These are phyloP conservation scores for Saccharomycodes ludwigii DNA, from an alignment of 805 yeast species.

Conservation along the genomic window DNA sequence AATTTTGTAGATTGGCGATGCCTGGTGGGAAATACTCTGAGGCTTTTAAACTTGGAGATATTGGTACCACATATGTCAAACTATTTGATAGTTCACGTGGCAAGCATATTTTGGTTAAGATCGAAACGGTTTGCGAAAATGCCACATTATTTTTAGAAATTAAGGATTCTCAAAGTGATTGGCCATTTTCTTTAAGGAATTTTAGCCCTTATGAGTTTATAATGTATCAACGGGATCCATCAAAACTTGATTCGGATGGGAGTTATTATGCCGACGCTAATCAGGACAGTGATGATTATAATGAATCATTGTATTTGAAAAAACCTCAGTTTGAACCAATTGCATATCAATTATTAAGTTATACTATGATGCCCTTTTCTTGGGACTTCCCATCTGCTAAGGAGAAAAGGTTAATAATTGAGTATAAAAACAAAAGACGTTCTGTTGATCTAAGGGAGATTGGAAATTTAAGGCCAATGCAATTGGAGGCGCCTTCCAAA, in stretches of 20 bases:
- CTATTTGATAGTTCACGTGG: constrained; percentile 51
- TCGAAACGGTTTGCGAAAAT: constrained; percentile 65
- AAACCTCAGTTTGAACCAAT: constrained; percentile 51
- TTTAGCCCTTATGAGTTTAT: constrained; percentile 80
- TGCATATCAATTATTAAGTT: constrained; percentile 70
- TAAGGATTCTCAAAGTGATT: constrained; percentile 55
- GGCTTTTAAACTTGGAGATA: constrained; percentile 71
- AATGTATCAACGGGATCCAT: constrained; percentile 78
- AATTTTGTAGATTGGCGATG: constrained; percentile 50
- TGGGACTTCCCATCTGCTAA: constrained; percentile 95
- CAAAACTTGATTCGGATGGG: constrained; percentile 32
- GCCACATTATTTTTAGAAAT: constrained; percentile 73
- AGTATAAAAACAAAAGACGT: constrained; percentile 63
- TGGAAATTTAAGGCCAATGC: constrained; percentile 81
- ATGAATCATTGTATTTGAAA: constrained; percentile 1
- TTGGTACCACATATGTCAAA: constrained; percentile 72
- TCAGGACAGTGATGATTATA: constrained; percentile 25
- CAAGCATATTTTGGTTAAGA: constrained; percentile 49
- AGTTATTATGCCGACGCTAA: constrained; percentile 46
- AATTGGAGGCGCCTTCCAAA: constrained; percentile 38
- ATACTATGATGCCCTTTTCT: constrained; percentile 94
- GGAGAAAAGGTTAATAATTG: constrained; percentile 64
- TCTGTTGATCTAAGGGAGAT: constrained; percentile 82
- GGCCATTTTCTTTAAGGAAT: constrained; percentile 92
- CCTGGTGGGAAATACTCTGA: constrained; percentile 70